Conservation (phyloP, 192 early-diverging fungal genomes). For the Backusella morwellensis region DNA sequence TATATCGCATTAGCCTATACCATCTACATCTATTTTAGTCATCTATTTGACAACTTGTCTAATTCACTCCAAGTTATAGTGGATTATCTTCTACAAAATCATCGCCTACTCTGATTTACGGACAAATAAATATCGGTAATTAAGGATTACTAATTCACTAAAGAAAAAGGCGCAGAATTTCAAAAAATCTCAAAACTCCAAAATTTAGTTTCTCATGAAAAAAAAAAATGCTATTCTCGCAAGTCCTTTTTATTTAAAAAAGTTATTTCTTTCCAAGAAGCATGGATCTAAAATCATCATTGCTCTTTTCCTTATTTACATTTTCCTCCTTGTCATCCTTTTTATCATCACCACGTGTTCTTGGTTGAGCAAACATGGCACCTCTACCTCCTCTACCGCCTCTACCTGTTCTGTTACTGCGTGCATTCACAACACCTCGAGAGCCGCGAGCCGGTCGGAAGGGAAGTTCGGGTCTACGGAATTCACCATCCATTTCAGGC, state of each 20-base stretch:
- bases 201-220: too few species aligned
- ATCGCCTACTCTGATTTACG: too few species aligned
- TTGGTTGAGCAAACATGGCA: not conserved
- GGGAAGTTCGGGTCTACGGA: not conserved
- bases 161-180: too few species aligned
- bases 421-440: not conserved
- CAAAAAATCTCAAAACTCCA: too few species aligned
- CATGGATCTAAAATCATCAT: conserved; percentile 34
- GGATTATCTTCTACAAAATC: too few species aligned
- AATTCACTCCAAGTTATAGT: too few species aligned
- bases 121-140: too few species aligned
- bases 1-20: too few species aligned
- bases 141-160: too few species aligned
- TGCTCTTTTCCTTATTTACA: not conserved
- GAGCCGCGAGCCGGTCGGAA: not conserved
- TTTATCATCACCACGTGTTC: not conserved
- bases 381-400: not conserved
- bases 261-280: conserved; percentile 20
- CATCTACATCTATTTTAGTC: too few species aligned
- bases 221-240: not conserved
- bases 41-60: too few species aligned
- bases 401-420: conserved; percentile 2
- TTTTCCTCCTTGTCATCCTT: not conserved
- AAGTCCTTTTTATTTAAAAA: not conserved
- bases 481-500: not conserved